Evolutionary conservation across 2,329 filamentous ascomycete species (phyloP).

Genomic region (Magnaporthales sp.): DNA sequence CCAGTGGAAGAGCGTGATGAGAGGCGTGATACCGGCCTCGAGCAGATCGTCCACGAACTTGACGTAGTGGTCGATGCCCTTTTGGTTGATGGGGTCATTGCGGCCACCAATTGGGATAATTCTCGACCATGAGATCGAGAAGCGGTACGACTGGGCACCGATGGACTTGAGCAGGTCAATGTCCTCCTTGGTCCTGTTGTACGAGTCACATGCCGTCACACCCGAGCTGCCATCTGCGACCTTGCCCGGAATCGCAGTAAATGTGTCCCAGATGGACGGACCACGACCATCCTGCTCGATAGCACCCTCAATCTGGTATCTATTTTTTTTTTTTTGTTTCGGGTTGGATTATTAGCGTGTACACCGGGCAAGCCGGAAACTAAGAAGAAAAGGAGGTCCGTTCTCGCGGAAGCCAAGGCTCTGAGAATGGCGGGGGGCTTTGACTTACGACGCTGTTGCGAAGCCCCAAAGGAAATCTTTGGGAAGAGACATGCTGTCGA

Average conservation of each 20-base stretch:
- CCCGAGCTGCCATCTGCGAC: conserved; percentile 72
- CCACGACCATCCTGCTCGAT: conserved; percentile 67
- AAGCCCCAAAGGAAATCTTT: conserved; percentile 72
- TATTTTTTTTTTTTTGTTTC: conserved; percentile 23
- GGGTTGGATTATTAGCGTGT: background rate
- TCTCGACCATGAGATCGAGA: conserved; percentile 77
- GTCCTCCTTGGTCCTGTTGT: conserved; percentile 70
- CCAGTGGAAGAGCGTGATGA: conserved; percentile 84
- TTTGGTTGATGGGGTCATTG: conserved; percentile 71
- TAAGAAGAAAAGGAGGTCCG: background rate
- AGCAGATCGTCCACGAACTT: conserved; percentile 71
- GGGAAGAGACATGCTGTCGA: conserved; percentile 46
- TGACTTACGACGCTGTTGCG: conserved; percentile 62
- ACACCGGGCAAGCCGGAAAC: background rate
- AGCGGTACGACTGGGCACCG: conserved; percentile 69
- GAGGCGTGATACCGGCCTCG: conserved; percentile 66
- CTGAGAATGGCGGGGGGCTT: background rate
- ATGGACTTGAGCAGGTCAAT: conserved; percentile 68
- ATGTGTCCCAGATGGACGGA: conserved; percentile 85
- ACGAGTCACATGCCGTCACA: conserved; percentile 76
- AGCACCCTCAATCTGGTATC: conserved; percentile 82
- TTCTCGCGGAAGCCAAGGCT: background rate
- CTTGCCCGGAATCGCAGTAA: conserved; percentile 72
- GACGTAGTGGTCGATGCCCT: conserved; percentile 69
- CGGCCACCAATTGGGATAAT: conserved; percentile 81